phyloP scores from a whole-genome alignment of 2,329 filamentous ascomycete genomes.

The Calonectria multiphialidica region DNA sequence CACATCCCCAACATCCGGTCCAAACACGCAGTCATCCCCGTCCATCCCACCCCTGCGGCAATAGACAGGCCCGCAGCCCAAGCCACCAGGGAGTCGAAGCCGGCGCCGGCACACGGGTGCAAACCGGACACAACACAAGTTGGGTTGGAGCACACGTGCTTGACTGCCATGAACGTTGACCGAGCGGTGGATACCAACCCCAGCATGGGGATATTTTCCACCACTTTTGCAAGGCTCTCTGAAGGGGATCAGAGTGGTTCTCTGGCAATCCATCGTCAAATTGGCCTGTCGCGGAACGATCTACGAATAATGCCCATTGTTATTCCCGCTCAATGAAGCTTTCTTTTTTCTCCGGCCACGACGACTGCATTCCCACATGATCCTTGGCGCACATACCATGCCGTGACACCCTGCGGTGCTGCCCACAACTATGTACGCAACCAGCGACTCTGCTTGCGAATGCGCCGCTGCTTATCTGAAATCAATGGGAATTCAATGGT shows the following conservation, averaged over 20 bases:
- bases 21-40: constrained; percentile 9
- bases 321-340: not conserved
- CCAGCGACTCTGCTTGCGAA: not conserved
- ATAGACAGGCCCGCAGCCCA: not conserved
- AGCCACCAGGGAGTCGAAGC: not conserved
- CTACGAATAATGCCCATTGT: not conserved
- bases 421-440: not conserved
- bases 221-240: not conserved
- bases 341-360: not conserved
- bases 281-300: not conserved
- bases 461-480: constrained; percentile 10
- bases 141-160: constrained; percentile 21
- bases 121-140: not conserved
- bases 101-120: not conserved
- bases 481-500: constrained; percentile 22
- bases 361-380: not conserved
- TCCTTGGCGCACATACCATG: not conserved
- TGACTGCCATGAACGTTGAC: constrained; percentile 20
- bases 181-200: constrained; percentile 20
- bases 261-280: constrained; percentile 3
- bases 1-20: constrained; percentile 7
- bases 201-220: not conserved
- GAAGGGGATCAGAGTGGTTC: not conserved
- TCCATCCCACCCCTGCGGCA: not conserved
- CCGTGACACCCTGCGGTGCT: constrained; percentile 2